phyloP scores from a whole-genome alignment of 2,329 filamentous ascomycete species.

The Botryotinia convoluta region DNA sequence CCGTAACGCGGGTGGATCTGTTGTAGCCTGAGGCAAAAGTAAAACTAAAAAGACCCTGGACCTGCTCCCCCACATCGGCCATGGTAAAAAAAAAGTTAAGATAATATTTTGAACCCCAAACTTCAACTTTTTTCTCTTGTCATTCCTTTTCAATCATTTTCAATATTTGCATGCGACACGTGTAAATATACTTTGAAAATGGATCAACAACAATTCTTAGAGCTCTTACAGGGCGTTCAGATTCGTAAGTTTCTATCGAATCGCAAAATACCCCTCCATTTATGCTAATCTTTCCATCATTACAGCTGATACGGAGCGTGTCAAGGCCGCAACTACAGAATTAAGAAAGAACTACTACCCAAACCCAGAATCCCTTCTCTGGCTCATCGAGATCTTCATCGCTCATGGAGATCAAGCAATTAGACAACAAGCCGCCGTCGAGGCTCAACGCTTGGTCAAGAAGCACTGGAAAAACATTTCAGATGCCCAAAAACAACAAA shows the following conservation, averaged over 20 bases:
- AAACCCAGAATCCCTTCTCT: conserved; percentile 76
- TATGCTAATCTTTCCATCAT: conserved; percentile 32
- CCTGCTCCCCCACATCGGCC: not conserved
- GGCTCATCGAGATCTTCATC: conserved; percentile 84
- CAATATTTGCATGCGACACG: conserved; percentile 14
- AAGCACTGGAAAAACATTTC: conserved; percentile 82
- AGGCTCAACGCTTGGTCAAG: conserved; percentile 75
- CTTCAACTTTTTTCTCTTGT: not conserved
- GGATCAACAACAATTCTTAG: conserved; percentile 80
- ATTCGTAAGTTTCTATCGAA: conserved; percentile 63
- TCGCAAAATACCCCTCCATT: conserved; percentile 17
- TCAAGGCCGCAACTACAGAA: conserved; percentile 85
- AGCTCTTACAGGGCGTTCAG: conserved; percentile 83
- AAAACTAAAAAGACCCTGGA: not conserved
- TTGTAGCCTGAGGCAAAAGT: not conserved
- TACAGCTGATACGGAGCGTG: conserved; percentile 79
- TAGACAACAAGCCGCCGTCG: conserved; percentile 90
- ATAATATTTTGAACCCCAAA: not conserved
- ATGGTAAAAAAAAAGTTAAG: not conserved
- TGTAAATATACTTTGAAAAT: conserved; percentile 44
- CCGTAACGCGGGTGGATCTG: not conserved
- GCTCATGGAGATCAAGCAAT: conserved; percentile 60
- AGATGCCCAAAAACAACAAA: conserved; percentile 72
- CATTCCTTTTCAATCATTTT: conserved; percentile 2
- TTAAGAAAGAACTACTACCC: conserved; percentile 93